A percentile compares a stretch with the other conserved stretches of the same genome.
Evolutionary conservation across 768 basidiomycete species (phyloP).

Genomic region (Cystofilobasidium bisporidii): DNA sequence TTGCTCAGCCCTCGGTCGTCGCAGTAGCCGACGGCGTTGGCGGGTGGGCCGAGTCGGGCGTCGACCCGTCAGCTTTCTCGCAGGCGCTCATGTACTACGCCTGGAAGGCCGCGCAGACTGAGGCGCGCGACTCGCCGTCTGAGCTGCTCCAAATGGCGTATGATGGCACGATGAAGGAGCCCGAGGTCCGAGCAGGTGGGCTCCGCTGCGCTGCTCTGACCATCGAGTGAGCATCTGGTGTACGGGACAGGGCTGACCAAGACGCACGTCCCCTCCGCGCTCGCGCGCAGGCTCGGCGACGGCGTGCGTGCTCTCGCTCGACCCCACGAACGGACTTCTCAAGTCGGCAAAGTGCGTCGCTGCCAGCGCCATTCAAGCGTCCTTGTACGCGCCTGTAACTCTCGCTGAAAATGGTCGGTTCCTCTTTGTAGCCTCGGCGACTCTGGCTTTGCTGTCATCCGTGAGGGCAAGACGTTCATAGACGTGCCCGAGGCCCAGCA

Average conservation of each 20-base stretch:
- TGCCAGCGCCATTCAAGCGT: background rate
- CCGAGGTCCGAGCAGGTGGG: constrained; percentile 35
- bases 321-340: constrained; percentile 28
- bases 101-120: constrained; percentile 21
- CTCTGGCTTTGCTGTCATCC: constrained; percentile 38
- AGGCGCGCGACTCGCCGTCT: constrained; percentile 19
- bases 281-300: constrained; percentile 32
- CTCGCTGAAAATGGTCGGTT: too few species aligned
- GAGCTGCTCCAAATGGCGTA: constrained; percentile 35
- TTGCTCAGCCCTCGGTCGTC: constrained; percentile 43
- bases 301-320: constrained; percentile 30
- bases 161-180: constrained; percentile 33
- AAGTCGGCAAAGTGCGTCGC: constrained; percentile 45
- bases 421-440: constrained; percentile 40
- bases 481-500: constrained; percentile 22
- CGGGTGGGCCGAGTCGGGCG: constrained; percentile 73
- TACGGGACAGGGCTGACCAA: too few species aligned
- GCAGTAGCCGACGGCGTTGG: constrained; percentile 90
- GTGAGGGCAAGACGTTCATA: constrained; percentile 27
- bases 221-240: background rate
- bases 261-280: too few species aligned
- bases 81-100: constrained; percentile 80
- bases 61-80: constrained; percentile 81
- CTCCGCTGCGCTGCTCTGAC: constrained; percentile 11
- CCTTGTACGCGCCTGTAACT: too few species aligned